phyloP scores from a whole-genome alignment of 1,284 basidiomycete species.

The Trichosporon sp. region DNA sequence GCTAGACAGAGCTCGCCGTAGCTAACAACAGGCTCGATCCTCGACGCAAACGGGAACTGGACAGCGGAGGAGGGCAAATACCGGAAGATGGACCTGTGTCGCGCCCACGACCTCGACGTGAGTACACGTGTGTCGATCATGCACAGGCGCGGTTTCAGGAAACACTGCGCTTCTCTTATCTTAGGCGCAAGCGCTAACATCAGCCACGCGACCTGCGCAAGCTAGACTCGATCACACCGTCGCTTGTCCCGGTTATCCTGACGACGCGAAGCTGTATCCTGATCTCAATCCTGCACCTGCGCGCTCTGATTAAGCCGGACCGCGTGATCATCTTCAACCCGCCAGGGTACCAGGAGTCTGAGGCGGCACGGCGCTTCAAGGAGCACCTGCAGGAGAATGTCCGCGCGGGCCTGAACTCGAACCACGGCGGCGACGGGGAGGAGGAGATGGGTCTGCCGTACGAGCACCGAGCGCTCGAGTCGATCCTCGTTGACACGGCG shows the following conservation, averaged over 20 bases:
- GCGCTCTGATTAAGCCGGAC: constrained; percentile 90
- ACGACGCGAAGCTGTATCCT: constrained; percentile 82
- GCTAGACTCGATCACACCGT: constrained; percentile 72
- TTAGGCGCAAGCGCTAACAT: constrained; percentile 7
- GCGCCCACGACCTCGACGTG: constrained; percentile 83
- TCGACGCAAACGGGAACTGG: constrained; percentile 80
- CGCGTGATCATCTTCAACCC: constrained; percentile 88
- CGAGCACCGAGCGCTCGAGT: constrained; percentile 88
- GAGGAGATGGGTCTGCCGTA: constrained; percentile 59
- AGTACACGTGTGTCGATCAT: constrained; percentile 32
- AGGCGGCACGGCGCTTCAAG: constrained; percentile 77
- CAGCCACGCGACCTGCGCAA: constrained; percentile 94
- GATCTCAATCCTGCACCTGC: constrained; percentile 90
- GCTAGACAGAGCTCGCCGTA: constrained; percentile 9
- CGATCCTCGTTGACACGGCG: constrained; percentile 78
- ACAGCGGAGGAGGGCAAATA: constrained; percentile 86
- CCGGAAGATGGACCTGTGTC: constrained; percentile 80
- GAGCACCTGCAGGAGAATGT: constrained; percentile 74
- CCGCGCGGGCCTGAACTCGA: constrained; percentile 26
- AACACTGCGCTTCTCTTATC: neutral
- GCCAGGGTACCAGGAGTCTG: constrained; percentile 75
- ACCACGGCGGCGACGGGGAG: constrained; percentile 15
- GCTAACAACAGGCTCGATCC: constrained; percentile 64
- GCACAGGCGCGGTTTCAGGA: too few species aligned
- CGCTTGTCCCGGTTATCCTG: constrained; percentile 89